Base-by-base conservation (phyloP, 805 yeast species). In the Wickerhamomyces sydowiorum region DNA sequence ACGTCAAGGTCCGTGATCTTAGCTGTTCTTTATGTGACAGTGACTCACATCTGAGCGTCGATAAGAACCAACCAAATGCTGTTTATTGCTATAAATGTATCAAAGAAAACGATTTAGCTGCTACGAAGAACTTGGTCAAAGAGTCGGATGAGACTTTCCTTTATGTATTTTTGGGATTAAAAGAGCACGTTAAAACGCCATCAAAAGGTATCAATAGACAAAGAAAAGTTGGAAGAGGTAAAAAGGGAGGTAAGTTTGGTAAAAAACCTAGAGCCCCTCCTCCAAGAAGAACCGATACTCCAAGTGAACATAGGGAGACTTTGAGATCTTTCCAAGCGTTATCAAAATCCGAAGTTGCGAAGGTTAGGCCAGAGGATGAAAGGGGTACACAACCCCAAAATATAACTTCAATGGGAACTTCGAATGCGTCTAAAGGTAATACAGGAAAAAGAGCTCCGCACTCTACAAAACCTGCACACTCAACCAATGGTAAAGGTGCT, bases 1-100 rank as follows among this genome's bases (percentile, higher is more conserved):
- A 78, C 53, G 60, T 61, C 44, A 69, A 60, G 36, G 75, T 75
- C 35, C 62, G 82, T 58, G 80, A 76, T 46, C 62, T 77, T 38
- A 61, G 61, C 37, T 79, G 85, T 56, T 36, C 50, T 1, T 39
- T 54, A 14, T 78, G 83, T 61, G 67, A 63, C 3, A 47, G 46
- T 24, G 80, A 75, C 31, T 44, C 59, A 4, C 54, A 66, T 39
- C 57, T 78, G 46, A 62, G 60, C 41, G 75, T 73, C 10, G 59
- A 54, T 29, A 25, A 37, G 7, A 44, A 45, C 24, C 47, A 51
- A 13, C 37, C 53, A 9, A 43, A 39, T 19, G 41, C 54, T 8
- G 64, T 77, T 1, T 55, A 65, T 4, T 78, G 85, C 54, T 55
- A 56, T 24, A 57, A 55, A 19, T 78, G 84, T 56, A 45, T 70